phyloP scores from a whole-genome alignment of 2,329 filamentous ascomycete genomes.

The Claviceps sp. region DNA sequence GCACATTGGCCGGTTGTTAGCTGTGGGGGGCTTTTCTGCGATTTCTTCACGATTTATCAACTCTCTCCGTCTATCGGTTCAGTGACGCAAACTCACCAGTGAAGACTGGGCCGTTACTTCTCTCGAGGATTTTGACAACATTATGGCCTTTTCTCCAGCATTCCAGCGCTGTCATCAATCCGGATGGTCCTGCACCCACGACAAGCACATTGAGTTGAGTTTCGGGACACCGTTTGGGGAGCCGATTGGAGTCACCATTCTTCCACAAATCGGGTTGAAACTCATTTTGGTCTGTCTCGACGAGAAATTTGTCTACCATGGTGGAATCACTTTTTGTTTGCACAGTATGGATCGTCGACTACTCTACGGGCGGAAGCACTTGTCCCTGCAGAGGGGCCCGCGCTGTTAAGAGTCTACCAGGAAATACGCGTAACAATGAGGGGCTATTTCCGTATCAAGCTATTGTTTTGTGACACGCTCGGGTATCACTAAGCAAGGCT shows the following conservation, averaged over 20 bases:
- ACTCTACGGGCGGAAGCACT: background rate
- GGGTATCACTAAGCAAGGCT: too few relatives aligned
- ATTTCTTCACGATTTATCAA: too few relatives aligned
- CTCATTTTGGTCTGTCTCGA: background rate
- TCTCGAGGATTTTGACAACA: slow-evolving; percentile 9
- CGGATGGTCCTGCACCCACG: slow-evolving; percentile 7
- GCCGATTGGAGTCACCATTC: background rate
- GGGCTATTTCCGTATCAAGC: too few relatives aligned
- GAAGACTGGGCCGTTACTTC: background rate
- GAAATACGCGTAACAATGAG: too few relatives aligned
- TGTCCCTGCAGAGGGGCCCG: background rate
- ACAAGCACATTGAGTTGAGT: slow-evolving; percentile 7
- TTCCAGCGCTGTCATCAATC: slow-evolving; percentile 7
- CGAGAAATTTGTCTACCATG: background rate
- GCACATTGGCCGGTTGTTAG: background rate
- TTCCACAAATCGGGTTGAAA: background rate
- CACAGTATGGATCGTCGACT: too few relatives aligned
- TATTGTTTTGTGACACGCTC: too few relatives aligned
- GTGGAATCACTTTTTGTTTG: background rate
- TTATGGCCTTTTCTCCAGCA: slow-evolving; percentile 9
- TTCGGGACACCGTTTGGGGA: slow-evolving; percentile 1
- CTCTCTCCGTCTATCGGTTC: background rate
- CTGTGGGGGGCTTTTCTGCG: too few relatives aligned
- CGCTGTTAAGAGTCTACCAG: too few relatives aligned
- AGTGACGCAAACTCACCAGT: background rate